These are phyloP conservation scores for Talaromyces sp. DNA, from an alignment of 2,329 filamentous ascomycete species.

Conservation along the genomic window DNA sequence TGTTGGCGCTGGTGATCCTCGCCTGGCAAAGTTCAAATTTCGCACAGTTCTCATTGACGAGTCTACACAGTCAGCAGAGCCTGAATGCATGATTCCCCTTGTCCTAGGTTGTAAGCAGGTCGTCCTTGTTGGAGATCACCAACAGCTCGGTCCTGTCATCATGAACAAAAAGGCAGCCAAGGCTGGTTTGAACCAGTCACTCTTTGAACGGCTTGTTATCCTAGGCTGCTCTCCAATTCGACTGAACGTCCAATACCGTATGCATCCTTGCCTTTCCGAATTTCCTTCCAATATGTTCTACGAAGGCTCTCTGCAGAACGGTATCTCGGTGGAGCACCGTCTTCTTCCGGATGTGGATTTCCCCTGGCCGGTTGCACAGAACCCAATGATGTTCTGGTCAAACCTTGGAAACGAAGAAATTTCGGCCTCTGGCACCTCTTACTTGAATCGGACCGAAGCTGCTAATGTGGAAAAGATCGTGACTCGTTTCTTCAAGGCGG, in stretches of 20 bases:
- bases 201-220: slow-evolving; percentile 93
- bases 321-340: slow-evolving; percentile 83
- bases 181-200: slow-evolving; percentile 93
- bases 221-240: slow-evolving; percentile 87
- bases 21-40: slow-evolving; percentile 96
- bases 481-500: slow-evolving; percentile 97
- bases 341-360: slow-evolving; percentile 93
- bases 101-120: slow-evolving; percentile 98
- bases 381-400: slow-evolving; percentile 99
- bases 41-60: slow-evolving; percentile 97
- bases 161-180: slow-evolving; percentile 99
- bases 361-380: slow-evolving; percentile 90
- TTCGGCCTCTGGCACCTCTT: slow-evolving; percentile 93
- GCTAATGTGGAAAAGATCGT: slow-evolving; percentile 98
- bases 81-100: slow-evolving; percentile 97
- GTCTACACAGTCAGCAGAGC: slow-evolving; percentile 95
- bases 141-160: slow-evolving; percentile 95
- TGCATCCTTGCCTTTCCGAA: slow-evolving; percentile 95
- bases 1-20: slow-evolving; percentile 92
- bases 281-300: slow-evolving; percentile 99
- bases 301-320: slow-evolving; percentile 93
- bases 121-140: slow-evolving; percentile 96
- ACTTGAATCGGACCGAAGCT: slow-evolving; percentile 94
- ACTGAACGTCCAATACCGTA: slow-evolving; percentile 95
- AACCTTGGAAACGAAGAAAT: slow-evolving; percentile 98